These are phyloP conservation scores for Ilex asprella DNA, from an alignment of 257 asterid genomes.

Conservation along the genomic window DNA sequence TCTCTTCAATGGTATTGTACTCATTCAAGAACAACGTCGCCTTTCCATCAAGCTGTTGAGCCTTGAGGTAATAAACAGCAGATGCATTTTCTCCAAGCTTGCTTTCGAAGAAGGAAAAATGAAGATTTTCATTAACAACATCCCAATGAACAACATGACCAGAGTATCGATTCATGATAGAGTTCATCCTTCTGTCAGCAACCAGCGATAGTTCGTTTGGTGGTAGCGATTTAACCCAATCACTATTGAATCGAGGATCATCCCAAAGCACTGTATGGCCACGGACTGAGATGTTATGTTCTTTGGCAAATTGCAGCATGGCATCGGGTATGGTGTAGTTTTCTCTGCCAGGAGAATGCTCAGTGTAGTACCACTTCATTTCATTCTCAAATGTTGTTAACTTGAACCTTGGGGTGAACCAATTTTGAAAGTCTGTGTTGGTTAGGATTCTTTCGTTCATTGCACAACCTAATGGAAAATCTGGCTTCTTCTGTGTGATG, in stretches of 20 bases:
- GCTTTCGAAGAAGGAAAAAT: conserved; percentile 35
- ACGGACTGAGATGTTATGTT: conserved; percentile 26
- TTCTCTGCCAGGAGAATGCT: conserved; percentile 27
- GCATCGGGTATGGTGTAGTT: conserved; percentile 43
- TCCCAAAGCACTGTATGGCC: conserved; percentile 71
- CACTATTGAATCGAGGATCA: conserved; percentile 25
- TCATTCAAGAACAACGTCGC: conserved; percentile 54
- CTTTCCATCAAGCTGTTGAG: conserved; percentile 30
- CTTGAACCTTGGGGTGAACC: conserved; percentile 54
- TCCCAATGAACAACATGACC: conserved; percentile 65
- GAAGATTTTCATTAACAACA: conserved; percentile 59
- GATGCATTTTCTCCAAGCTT: conserved; percentile 39
- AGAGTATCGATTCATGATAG: conserved; percentile 33
- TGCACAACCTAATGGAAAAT: conserved; percentile 25
- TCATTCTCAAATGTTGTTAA: conserved; percentile 54
- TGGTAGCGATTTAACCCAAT: conserved; percentile 38
- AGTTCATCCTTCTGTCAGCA: conserved; percentile 26
- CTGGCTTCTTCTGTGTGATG: not conserved
- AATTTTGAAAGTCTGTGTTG: conserved; percentile 24
- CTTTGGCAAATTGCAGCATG: conserved; percentile 35
- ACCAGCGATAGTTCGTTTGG: conserved; percentile 23
- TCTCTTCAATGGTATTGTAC: conserved; percentile 49
- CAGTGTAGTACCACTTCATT: conserved; percentile 51
- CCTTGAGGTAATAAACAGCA: conserved; percentile 21
- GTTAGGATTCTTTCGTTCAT: conserved; percentile 9